A percentile compares a stretch with the other conserved stretches of the same genome.
Evolutionary conservation across 768 basidiomycete species (phyloP).

Genomic region (Leccinum barrowsii): DNA sequence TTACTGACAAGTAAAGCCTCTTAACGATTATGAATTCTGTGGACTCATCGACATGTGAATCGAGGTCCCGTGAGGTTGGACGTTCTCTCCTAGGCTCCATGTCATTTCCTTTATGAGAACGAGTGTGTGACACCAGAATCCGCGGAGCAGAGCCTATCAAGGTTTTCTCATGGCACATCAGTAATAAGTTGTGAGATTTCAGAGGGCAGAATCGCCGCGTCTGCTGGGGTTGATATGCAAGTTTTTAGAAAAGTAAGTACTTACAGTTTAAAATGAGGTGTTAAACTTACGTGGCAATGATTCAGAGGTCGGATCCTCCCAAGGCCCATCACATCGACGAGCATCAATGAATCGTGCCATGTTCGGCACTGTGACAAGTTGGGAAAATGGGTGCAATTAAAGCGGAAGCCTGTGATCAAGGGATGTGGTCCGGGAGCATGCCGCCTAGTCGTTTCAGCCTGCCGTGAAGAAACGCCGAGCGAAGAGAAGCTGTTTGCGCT

Average conservation of each 20-base stretch:
- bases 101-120: not conserved
- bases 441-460: not conserved
- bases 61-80: not conserved
- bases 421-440: not conserved
- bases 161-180: not conserved
- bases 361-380: not conserved
- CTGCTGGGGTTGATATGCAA: not conserved
- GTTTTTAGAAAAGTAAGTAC: not conserved
- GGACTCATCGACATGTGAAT: not conserved
- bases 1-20: constrained; percentile 36
- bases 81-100: not conserved
- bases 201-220: not conserved
- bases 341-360: not conserved
- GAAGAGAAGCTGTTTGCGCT: not conserved
- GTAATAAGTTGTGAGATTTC: not conserved
- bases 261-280: not conserved
- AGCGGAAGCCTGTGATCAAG: not conserved
- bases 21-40: not conserved
- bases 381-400: not conserved
- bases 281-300: not conserved
- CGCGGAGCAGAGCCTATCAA: not conserved
- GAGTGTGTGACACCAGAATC: not conserved
- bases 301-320: too few species aligned
- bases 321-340: not conserved
- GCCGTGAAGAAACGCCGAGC: not conserved